A percentile compares a stretch with the other conserved stretches of the same genome.
Evolutionary conservation across 2,329 filamentous ascomycete species (phyloP).

Genomic region (Colletotrichum zoysiae): DNA sequence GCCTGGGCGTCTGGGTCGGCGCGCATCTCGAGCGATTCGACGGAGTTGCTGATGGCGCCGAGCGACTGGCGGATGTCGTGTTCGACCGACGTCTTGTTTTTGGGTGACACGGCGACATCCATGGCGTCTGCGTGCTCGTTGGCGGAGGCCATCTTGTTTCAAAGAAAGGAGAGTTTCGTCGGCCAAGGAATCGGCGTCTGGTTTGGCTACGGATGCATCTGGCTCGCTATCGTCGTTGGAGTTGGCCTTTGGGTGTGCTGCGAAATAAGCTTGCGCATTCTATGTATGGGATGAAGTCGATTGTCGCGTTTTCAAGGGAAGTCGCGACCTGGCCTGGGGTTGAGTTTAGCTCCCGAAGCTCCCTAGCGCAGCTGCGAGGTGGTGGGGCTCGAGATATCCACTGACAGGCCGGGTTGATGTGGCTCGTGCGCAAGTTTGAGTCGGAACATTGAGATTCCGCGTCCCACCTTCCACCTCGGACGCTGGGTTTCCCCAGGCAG

Average conservation of each 20-base stretch:
- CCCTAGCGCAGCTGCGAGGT: constrained; percentile 23
- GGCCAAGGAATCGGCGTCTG: not conserved
- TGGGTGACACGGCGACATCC: constrained; percentile 53
- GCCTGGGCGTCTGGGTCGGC: constrained; percentile 76
- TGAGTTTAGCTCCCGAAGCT: constrained; percentile 38
- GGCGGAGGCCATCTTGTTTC: constrained; percentile 43
- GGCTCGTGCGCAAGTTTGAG: not conserved
- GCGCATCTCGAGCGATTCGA: constrained; percentile 63
- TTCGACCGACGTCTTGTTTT: constrained; percentile 49
- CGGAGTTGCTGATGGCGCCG: constrained; percentile 52
- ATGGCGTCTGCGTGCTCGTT: constrained; percentile 44
- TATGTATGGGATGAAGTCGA: constrained; percentile 32
- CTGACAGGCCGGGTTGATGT: constrained; percentile 13
- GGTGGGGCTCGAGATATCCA: constrained; percentile 31
- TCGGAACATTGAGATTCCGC: not conserved
- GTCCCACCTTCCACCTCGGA: not conserved
- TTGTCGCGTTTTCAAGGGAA: constrained; percentile 33
- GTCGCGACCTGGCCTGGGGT: constrained; percentile 31
- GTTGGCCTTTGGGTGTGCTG: constrained; percentile 12
- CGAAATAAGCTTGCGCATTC: constrained; percentile 25
- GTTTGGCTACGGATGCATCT: constrained; percentile 22
- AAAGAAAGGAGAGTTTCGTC: not conserved
- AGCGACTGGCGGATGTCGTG: constrained; percentile 46
- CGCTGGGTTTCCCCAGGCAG: not conserved
- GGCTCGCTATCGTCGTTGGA: not conserved